A percentile compares a stretch with the other conserved stretches of the same genome.
Evolutionary conservation across 176 grass and related monocot genomes (phyloP).

Genomic region (Stipa capillata): DNA sequence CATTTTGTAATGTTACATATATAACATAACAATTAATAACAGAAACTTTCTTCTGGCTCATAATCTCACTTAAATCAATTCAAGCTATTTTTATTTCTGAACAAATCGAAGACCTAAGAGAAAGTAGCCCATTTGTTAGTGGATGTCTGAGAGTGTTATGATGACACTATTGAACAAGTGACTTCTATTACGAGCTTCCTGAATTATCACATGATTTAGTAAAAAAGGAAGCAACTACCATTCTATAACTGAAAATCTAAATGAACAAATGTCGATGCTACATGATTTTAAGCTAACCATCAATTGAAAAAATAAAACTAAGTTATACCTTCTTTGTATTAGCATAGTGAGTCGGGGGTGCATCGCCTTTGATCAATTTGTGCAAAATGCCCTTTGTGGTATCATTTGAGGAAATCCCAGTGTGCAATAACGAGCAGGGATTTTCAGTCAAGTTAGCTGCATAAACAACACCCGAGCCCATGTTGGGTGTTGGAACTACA

Average conservation of each 20-base stretch:
- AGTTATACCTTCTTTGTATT: constrained; percentile 51
- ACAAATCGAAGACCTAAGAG: neutral
- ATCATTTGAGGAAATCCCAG: constrained; percentile 43
- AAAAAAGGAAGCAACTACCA: neutral
- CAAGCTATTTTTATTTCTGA: neutral
- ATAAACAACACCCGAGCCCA: constrained; percentile 62
- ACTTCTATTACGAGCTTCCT: neutral
- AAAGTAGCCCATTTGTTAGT: neutral
- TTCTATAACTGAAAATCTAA: neutral
- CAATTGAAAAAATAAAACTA: constrained; percentile 16
- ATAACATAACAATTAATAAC: neutral
- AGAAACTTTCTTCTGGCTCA: neutral
- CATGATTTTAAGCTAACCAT: constrained; percentile 14
- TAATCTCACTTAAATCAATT: constrained; percentile 9
- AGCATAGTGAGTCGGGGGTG: constrained; percentile 32
- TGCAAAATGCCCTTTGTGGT: constrained; percentile 32
- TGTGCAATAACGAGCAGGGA: constrained; percentile 54
- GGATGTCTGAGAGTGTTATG: neutral
- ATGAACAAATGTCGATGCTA: neutral
- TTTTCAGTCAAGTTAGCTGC: constrained; percentile 93
- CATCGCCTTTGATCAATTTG: constrained; percentile 31
- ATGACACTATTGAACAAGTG: constrained; percentile 1
- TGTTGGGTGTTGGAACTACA: constrained; percentile 78
- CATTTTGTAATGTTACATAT: neutral
- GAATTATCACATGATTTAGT: constrained; percentile 8